Base-by-base conservation (phyloP, 2,329 filamentous ascomycete species). In the Cercospora sp. region DNA sequence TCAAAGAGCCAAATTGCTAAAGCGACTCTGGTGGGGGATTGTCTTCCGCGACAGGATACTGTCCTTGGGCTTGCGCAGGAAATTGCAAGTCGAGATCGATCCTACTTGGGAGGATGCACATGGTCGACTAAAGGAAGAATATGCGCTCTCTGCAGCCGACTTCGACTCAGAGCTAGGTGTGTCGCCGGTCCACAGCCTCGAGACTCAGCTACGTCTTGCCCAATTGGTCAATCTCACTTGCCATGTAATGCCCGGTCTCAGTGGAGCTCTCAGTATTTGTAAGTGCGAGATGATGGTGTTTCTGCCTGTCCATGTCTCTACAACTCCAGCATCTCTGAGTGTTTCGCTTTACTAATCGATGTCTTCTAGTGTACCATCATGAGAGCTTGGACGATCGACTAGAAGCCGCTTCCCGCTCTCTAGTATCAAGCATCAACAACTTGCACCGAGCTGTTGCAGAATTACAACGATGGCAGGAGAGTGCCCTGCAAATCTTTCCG, bases 11-110 rank as follows among this genome's bases (percentile, higher is more conserved):
- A 68, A 61, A 33, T 26, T 69, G 13, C 67, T 72, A 42, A 72
- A 72, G 42, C 68, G 70, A 6, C 42, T 72, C 9, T 72, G 70
- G 70, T 72, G 70, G 70, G 66, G 68, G 12, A 67, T 70, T 13
- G 65, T 72, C 23, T 69, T 70, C 31, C 67, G 70, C 33, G 70
- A 72, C 42, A 59, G 69, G 3, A 71, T 69, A 33, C 57, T 72
- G 4, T 70, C 70, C 20, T 20, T 72, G 16, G 70, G 70, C 1
- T 53, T 72, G n/a, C 64, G 70, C 2, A 53, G 70, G 13, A 66
- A 65, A 7, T 18, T 70, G 6, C 68, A 72, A 48, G 64, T 71
- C 3, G 53, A 62, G 20, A 57, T 72, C 4, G 68, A 71, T 28
- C 60, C 61, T 23, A 60, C 62, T 23, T 72, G 70, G 70, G 63